A percentile compares a stretch with the other conserved stretches of the same genome.
These are phyloP conservation scores for Oryza punctata DNA, from an alignment of 176 grass and related monocot species.

Conservation along the genomic window DNA sequence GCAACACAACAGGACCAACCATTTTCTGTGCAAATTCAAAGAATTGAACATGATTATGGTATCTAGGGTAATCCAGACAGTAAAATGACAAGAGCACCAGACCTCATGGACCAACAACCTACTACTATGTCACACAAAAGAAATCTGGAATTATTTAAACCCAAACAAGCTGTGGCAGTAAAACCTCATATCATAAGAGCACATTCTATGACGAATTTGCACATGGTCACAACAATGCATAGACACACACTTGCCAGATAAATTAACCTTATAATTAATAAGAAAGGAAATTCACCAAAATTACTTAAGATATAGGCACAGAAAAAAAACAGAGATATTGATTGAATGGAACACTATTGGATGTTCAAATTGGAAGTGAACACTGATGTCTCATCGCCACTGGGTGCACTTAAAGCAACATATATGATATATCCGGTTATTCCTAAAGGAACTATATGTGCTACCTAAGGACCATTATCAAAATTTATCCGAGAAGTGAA, in stretches of 20 bases:
- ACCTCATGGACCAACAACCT: not conserved
- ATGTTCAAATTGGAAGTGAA: slow-evolving; percentile 30
- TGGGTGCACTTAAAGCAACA: not conserved
- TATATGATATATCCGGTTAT: not conserved
- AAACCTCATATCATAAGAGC: slow-evolving; percentile 7
- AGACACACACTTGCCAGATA: not conserved
- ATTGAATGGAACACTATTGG: not conserved
- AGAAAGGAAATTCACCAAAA: not conserved
- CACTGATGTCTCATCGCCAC: not conserved
- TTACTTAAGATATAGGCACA: not conserved
- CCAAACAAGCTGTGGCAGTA: not conserved
- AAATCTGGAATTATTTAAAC: not conserved
- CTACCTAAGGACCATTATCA: slow-evolving; percentile 9
- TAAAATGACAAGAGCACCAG: not conserved
- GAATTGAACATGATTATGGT: not conserved
- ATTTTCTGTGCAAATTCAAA: not conserved
- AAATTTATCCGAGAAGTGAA: slow-evolving; percentile 9
- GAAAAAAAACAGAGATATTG: slow-evolving; percentile 7
- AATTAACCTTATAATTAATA: not conserved
- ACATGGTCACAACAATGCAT: not conserved
- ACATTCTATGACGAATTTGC: not conserved
- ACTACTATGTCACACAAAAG: not conserved
- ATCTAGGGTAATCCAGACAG: not conserved
- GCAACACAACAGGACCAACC: not conserved
- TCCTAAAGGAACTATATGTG: not conserved